Base-by-base conservation (phyloP, 2,329 filamentous ascomycete genomes). In the Ophiostoma triangulosporum region DNA sequence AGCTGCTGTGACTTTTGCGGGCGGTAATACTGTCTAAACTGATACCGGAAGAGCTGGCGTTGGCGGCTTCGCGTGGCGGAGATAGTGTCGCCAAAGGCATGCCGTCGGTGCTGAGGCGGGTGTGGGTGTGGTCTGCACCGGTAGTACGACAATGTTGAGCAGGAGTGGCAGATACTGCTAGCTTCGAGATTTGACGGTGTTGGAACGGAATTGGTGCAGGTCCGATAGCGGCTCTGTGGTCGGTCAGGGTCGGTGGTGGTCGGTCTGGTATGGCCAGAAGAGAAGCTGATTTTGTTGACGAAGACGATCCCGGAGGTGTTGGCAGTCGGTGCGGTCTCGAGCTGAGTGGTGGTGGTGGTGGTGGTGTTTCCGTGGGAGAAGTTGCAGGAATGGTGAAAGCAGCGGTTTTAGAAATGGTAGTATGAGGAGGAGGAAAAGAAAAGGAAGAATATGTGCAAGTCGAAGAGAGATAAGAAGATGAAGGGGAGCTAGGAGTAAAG, bases 1-100 rank as follows among this genome's bases (percentile, higher is more conserved):
- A 26, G 26, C 24, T 48, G 32, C 31, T 22, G 35, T 32, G 35
- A 26, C 38, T 31, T 9, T 26, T 53, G 45, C 31, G 17, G 14
- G 27, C 50, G 0, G 51, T 26, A 6, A 50, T 48, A n/a, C 26
- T 50, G 45, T 56, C 46, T 15, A 50, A 53, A 46, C 54, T 51
- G 51, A 40, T 26, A 32, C 45, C 24, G 24, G 36, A 29, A 12
- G 48, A 26, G 54, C 24, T 52, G 49, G 50, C 45, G 48, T 40
- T 49, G 29, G 26, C 14, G n/a, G 22, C 20, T 12, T 24, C 20
- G n/a, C 24, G 52, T 5, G 49, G 17, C 24, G 22, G 14, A 14
- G 49, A 7, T 6, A 50, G 20, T 20, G 29, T 15, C 27, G 26
- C 46, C n/a, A 29, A 48, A 48, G 46, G 46, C 46, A 48, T 48